Base-by-base conservation (phyloP, 208 protist species). In the Endotrypanum monterogeii region DNA sequence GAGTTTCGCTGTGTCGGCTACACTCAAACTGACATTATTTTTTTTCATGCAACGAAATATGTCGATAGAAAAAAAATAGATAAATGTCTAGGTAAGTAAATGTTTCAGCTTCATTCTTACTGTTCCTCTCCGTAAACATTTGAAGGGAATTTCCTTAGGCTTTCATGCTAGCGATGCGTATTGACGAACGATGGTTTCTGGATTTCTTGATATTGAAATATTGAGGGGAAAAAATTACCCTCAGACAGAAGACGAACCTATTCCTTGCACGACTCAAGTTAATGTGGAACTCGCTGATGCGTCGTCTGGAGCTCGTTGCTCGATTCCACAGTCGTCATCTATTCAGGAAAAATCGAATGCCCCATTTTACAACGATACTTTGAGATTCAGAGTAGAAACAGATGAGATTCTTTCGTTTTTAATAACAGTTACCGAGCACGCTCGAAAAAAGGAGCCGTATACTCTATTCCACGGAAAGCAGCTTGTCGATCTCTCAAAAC, bases 241-340 rank as follows among this genome's bases (percentile, higher is more conserved):
- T 12, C 86, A 90, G 67, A 79, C 78, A 2, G 88, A 90, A 60
- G 88, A 90, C 50, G 88, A 93, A 67, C 84, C 88, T 1, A 80
- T 83, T 60, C 79, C 86, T 30, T 93, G 86, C 60, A 88, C 81
- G 3, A 89, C 86, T 1, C 74, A 79, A 44, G 83, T 86, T 18
- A 73, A 67, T 3, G 58, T 82, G 14, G 50, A 62, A 3, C 54
- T 87, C 4, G 76, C 71, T 44, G 74, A 76, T 52, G 44, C 18
- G 6, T 23, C 79, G 30, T 56, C 75, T 8, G 65, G 77, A 14
- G 65, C 63, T 51, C 62, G 63, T 37, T 35, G 86, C 5, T 66
- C 58, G 0, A 30, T 56, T 30, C 68, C 57, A 32, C 81, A 84
- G 73, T 78, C 35, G 18, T 82, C 85, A 46, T 82, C 74, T 11